These are phyloP conservation scores for Ormosia semicastrata DNA, from an alignment of 306 rosid species.

Conservation along the genomic window DNA sequence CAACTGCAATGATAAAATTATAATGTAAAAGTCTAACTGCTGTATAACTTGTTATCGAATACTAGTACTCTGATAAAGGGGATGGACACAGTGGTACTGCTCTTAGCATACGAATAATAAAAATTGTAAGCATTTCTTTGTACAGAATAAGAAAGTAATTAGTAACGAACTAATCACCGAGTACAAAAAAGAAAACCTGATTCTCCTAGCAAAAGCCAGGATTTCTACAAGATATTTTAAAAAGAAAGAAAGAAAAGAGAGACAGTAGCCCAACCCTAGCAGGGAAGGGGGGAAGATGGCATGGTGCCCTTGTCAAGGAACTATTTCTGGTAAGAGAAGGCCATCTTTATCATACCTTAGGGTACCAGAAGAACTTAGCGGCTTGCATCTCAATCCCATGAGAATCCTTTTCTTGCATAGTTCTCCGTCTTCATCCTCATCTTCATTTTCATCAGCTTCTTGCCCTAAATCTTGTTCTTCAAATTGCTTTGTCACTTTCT, in stretches of 20 bases:
- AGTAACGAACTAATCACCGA: background rate
- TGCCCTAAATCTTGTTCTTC: background rate
- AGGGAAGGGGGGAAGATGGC: background rate
- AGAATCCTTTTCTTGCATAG: slow-evolving; percentile 76
- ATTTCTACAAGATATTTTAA: background rate
- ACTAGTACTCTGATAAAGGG: background rate
- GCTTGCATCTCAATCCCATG: slow-evolving; percentile 70
- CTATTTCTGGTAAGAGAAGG: slow-evolving; percentile 33
- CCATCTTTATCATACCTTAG: slow-evolving; percentile 40
- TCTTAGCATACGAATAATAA: background rate
- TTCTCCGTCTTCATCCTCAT: background rate
- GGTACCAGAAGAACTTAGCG: slow-evolving; percentile 43
- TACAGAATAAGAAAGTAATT: background rate
- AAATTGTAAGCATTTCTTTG: background rate
- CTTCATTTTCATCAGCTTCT: background rate
- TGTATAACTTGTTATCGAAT: background rate
- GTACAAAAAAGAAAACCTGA: background rate
- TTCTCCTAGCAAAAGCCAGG: background rate
- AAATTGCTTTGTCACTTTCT: background rate
- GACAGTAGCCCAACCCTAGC: background rate
- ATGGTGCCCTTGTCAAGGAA: slow-evolving; percentile 14
- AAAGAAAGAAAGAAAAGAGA: background rate
- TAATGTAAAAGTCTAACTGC: background rate
- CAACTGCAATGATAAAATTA: background rate
- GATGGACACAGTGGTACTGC: background rate